phyloP scores from a whole-genome alignment of 441 rosid species.

The Melastoma candidum region DNA sequence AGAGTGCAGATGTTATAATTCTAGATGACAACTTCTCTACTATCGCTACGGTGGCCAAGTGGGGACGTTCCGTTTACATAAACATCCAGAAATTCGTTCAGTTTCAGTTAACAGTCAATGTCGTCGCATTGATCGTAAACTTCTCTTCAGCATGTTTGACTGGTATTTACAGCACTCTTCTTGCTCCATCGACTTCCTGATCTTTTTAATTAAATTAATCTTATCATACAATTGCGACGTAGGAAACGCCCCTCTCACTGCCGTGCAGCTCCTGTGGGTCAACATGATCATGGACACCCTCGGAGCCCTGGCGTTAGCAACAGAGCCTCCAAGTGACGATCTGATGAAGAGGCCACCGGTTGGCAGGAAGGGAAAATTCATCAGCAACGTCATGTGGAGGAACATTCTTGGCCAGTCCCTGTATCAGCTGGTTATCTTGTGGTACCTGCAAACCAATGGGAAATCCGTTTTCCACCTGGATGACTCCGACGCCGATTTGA shows the following conservation, averaged over 20 bases:
- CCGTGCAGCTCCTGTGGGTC: conserved; percentile 27
- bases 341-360: conserved; percentile 10
- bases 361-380: conserved; percentile 31
- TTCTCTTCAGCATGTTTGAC: conserved; percentile 57
- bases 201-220: background rate
- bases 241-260: conserved; percentile 48
- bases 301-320: conserved; percentile 10
- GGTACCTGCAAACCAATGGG: conserved; percentile 41
- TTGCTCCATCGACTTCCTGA: background rate
- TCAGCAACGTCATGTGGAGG: conserved; percentile 51
- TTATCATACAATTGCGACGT: conserved; percentile 5
- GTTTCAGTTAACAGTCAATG: conserved; percentile 45
- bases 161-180: conserved; percentile 21
- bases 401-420: conserved; percentile 43
- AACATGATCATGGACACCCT: conserved; percentile 12
- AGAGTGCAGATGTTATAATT: background rate
- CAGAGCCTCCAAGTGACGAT: conserved; percentile 3
- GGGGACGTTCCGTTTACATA: conserved; percentile 4
- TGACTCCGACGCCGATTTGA: conserved; percentile 34
- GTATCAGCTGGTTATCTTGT: conserved; percentile 35
- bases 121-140: conserved; percentile 43
- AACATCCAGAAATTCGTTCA: conserved; percentile 18
- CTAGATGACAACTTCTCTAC: conserved; percentile 1
- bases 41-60: background rate
- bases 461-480: conserved; percentile 23